A percentile compares a stretch with the other conserved stretches of the same genome.
Conservation (phyloP, 768 basidiomycete species). For the Mycena indigotica region DNA sequence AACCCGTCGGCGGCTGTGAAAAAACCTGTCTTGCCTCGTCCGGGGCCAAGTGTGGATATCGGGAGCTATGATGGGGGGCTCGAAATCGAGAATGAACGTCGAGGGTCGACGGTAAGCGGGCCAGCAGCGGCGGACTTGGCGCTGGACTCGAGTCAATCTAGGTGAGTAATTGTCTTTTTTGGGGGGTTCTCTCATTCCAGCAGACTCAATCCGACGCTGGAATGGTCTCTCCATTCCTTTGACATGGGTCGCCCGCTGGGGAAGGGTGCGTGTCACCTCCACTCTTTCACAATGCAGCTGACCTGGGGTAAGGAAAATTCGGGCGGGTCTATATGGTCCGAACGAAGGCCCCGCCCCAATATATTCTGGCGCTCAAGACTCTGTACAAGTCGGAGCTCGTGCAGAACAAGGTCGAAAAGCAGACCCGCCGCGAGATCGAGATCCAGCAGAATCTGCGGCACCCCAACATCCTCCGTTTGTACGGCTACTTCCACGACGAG, state of each 20-base stretch:
- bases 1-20: slow-evolving; percentile 33
- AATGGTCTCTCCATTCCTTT: slow-evolving; percentile 80
- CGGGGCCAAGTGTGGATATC: slow-evolving; percentile 61
- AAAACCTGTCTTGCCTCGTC: slow-evolving; percentile 39
- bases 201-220: slow-evolving; percentile 77
- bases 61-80: slow-evolving; percentile 96
- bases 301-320: slow-evolving; percentile 92
- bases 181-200: neutral
- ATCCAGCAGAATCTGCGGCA: slow-evolving; percentile 96
- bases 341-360: slow-evolving; percentile 84
- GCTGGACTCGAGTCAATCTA: slow-evolving; percentile 77
- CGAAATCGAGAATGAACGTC: slow-evolving; percentile 81
- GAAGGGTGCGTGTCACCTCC: slow-evolving; percentile 66
- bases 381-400: slow-evolving; percentile 97
- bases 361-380: slow-evolving; percentile 95
- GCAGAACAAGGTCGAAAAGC: slow-evolving; percentile 89
- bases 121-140: slow-evolving; percentile 82
- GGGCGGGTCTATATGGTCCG: slow-evolving; percentile 98
- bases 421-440: slow-evolving; percentile 96
- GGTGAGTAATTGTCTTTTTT: slow-evolving; percentile 40
- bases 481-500: slow-evolving; percentile 83
- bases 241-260: slow-evolving; percentile 95
- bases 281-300: slow-evolving; percentile 89
- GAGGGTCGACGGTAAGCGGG: slow-evolving; percentile 70
- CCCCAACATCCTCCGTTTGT: slow-evolving; percentile 87